Base-by-base conservation (phyloP, 2,329 filamentous ascomycete species). In the Helotiales sp. region DNA sequence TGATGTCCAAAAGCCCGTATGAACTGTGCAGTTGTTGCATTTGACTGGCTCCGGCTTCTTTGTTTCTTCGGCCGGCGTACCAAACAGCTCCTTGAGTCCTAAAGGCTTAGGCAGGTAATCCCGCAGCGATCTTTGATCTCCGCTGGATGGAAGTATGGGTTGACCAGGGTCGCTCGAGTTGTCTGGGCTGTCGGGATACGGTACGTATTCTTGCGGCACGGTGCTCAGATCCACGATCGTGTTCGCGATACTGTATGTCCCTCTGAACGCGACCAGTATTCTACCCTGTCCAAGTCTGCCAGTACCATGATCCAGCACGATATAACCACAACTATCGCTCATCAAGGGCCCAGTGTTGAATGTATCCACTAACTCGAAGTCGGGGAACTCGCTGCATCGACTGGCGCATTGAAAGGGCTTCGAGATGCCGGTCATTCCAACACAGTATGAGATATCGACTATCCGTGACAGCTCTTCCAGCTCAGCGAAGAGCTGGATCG, bases 371-470 rank as follows among this genome's bases (percentile, higher is more conserved):
- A 99, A 81, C 61, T 91, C 87, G 65, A 98, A 86, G 2, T 81
- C 78, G 1, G 89, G 85, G 62, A 98, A 97, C 57, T 97, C 91
- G 34, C 79, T 78, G 75, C 95, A 99, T 64, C 90, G 89, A 58
- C 90, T 95, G 13, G 87, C 82, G 74, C 95, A 99, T 30, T 81
- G 76, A 72, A 99, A 99, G 0, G 95, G 95, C 64, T 87, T 86
- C 50, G 81, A 80, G 60, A 99, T 87, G 36, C 93, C 95, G 0
- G 89, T 88, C 5, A 83, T 87, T 61, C 93, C 92, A 58, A 98
- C 90, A 73, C 95, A 99, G 75, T 98, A 98, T 48, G 91, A 80
- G 59, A 98, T 95, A 72, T 99, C 95, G 62, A 97, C 93, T 25
- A 98, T 82, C 54, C 93, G 87, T n/a, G 93, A 85, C 55, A 93